Evolutionary conservation across 305 asterid species (phyloP), one percentile per base, ranked within the genome.

Genomic region (Fraxinus dipetala): DNA sequence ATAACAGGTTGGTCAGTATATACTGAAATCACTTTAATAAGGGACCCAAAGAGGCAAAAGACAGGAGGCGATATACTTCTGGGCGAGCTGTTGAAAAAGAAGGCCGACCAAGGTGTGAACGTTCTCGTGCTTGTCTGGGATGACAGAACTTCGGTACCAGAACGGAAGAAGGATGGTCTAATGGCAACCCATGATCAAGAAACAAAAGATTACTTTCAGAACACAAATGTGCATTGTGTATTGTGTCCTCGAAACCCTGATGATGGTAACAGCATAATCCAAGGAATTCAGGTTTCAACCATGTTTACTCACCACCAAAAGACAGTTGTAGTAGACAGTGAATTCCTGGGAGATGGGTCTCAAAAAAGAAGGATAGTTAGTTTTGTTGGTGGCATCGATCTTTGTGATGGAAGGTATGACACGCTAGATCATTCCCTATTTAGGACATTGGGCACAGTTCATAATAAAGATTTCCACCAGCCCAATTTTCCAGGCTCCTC

Each of bases 231-330:
- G 2, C 88, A 77, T 10, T 95, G 98, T 40, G 87, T 89, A 11
- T 63, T 95, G 59, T 94, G 97, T 83, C 98, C 98, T 2, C 85
- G 99, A 0, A 90, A 89, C 77, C 92, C 97, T 3, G 97, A 93
- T 36, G 86, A 32, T 2, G 93, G 92, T 0, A 72, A 78, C 2
- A 90, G 95, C 75, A 30, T 91, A 16, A 2, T 92, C 18, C 98
- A 94, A 85, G 97, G 94, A 2, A 18, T 94, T 51, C 78, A 92
- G 90, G 89, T 90, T 61, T 87, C 94, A 0, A 84, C 96, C 0
- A 89, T 94, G 95, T 95, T 94, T 48, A 95, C 98, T 2, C 99
- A 95, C 82, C 99, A 95, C 77, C 99, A 94, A 70, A 94, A 95
- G 84, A 88, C 95, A 0, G 74, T 95, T 1, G 81, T 93, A 6